Conservation (phyloP, 2,329 filamentous ascomycete genomes). For the Ophiocordyceps camponoti-leonardi region DNA sequence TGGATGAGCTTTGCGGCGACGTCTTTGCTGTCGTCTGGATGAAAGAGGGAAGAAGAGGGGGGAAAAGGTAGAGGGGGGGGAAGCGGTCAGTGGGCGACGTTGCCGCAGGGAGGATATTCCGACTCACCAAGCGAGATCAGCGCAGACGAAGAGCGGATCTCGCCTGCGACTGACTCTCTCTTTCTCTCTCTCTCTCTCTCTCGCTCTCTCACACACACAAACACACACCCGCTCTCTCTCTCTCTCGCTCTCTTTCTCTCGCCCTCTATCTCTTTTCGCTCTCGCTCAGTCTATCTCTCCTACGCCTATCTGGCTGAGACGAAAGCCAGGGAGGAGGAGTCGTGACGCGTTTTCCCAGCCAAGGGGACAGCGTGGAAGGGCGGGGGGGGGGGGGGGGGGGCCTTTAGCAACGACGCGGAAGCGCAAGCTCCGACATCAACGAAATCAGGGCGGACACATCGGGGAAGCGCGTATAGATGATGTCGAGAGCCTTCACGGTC, state of each 20-base stretch:
- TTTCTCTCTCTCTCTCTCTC: slow-evolving; percentile 8
- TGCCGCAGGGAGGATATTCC: neutral
- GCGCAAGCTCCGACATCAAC: neutral
- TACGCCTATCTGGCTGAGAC: neutral
- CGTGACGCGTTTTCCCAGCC: slow-evolving; percentile 14
- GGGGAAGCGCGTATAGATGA: neutral
- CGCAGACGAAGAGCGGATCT: slow-evolving; percentile 37
- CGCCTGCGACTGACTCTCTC: slow-evolving; percentile 43
- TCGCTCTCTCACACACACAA: no score
- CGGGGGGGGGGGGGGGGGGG: no score
- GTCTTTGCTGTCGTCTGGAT: slow-evolving; percentile 29
- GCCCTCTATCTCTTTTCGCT: slow-evolving; percentile 3
- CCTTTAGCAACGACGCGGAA: neutral
- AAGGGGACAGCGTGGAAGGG: neutral
- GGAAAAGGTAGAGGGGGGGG: slow-evolving; percentile 2
- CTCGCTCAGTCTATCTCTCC: no score
- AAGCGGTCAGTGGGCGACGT: slow-evolving; percentile 9
- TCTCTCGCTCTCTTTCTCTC: no score
- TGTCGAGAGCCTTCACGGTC: no score
- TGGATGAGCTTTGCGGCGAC: slow-evolving; percentile 33
- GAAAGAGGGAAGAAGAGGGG: neutral
- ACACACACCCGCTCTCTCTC: no score
- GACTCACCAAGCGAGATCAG: slow-evolving; percentile 40
- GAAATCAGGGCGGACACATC: neutral
- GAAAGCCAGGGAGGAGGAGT: neutral